Conservation (phyloP, 257 asterid species). For the Knoxia roxburghii region DNA sequence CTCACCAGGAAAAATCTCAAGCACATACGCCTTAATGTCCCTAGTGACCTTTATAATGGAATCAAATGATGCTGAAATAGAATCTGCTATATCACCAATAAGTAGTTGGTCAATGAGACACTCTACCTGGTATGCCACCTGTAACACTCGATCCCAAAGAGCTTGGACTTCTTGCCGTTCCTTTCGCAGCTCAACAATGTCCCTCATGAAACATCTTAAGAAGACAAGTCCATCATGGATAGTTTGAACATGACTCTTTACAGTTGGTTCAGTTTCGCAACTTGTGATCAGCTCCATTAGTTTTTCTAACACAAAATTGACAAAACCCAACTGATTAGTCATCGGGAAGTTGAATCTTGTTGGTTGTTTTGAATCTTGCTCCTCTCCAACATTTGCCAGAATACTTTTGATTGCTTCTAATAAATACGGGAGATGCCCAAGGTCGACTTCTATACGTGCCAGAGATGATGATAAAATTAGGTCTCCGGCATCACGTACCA, state of each 20-base stretch:
- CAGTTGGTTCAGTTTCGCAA: not conserved
- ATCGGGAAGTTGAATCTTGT: not conserved
- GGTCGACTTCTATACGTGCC: not conserved
- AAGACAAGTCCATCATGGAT: not conserved
- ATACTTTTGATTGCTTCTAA: not conserved
- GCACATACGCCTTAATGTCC: not conserved
- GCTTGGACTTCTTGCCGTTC: not conserved
- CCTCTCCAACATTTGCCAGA: not conserved
- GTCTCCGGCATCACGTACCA: slow-evolving; percentile 1
- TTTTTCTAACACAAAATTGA: not conserved
- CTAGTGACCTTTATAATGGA: not conserved
- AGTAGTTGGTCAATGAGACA: not conserved
- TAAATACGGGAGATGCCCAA: not conserved
- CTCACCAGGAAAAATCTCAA: not conserved
- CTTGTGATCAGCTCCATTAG: not conserved
- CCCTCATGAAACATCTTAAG: not conserved
- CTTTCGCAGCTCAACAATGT: not conserved
- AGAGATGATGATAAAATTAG: not conserved
- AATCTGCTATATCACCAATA: not conserved
- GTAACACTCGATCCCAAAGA: not conserved
- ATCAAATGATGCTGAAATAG: not conserved
- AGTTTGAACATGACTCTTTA: not conserved
- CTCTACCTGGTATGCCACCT: not conserved
- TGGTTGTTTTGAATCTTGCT: not conserved
- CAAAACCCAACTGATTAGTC: not conserved